Percentiles rank a stretch among this genome's conserved stretches.
phyloP scores from a whole-genome alignment of 2,329 filamentous ascomycete species.

The Paecilomyces sp. region DNA sequence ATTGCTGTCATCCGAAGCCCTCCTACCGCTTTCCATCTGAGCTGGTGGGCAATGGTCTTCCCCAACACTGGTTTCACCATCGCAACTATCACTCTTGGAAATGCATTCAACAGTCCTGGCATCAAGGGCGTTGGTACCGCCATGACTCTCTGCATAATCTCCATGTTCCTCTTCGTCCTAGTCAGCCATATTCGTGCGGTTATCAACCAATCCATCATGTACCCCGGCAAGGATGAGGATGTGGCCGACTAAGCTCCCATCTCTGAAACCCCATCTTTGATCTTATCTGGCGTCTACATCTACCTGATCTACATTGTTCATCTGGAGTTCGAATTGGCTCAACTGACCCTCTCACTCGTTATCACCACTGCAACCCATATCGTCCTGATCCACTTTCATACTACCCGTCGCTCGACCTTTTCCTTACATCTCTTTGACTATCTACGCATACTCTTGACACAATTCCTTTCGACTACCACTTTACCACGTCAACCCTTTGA shows the following conservation, averaged over 20 bases:
- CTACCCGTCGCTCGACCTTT: not conserved
- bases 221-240: slow-evolving; percentile 56
- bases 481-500: not conserved
- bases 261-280: not conserved
- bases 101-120: slow-evolving; percentile 44
- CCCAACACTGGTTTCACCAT: slow-evolving; percentile 59
- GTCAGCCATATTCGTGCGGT: slow-evolving; percentile 46
- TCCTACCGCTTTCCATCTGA: slow-evolving; percentile 42
- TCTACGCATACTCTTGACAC: not conserved
- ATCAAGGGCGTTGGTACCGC: slow-evolving; percentile 50
- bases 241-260: slow-evolving; percentile 19
- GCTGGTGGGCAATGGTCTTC: slow-evolving; percentile 61
- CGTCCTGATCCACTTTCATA: not conserved
- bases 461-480: not conserved
- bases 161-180: slow-evolving; percentile 50
- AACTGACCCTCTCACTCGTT: not conserved
- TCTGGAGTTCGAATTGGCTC: not conserved
- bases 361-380: not conserved
- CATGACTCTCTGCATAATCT: slow-evolving; percentile 49
- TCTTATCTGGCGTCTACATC: not conserved
- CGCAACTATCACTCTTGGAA: slow-evolving; percentile 51
- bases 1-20: slow-evolving; percentile 38
- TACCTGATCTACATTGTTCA: not conserved
- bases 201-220: slow-evolving; percentile 46
- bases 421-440: not conserved